Conservation (phyloP, 495 filamentous ascomycete species). For the Neurospora sp. region DNA sequence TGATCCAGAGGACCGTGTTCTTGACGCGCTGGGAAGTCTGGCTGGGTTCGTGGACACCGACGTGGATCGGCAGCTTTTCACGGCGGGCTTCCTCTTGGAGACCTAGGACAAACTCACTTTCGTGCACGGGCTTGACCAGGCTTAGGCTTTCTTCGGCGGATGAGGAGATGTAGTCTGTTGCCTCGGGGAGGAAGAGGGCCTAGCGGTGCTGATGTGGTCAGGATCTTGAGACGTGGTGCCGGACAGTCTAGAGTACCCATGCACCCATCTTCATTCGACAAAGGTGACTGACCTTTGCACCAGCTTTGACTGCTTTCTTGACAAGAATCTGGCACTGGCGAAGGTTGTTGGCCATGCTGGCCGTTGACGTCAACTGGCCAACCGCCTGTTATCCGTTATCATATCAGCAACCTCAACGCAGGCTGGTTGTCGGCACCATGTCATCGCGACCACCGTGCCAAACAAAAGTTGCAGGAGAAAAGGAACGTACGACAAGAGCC, state of each 20-base stretch:
- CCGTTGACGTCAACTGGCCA: slow-evolving; percentile 78
- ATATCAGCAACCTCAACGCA: too few relatives aligned
- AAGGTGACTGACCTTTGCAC: slow-evolving; percentile 53
- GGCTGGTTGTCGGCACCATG: not conserved
- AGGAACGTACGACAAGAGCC: not conserved
- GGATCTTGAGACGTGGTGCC: not conserved
- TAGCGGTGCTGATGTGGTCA: slow-evolving; percentile 15
- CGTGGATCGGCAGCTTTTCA: slow-evolving; percentile 61
- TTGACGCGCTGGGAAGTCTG: slow-evolving; percentile 22
- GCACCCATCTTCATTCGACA: not conserved
- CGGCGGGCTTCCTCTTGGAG: slow-evolving; percentile 55
- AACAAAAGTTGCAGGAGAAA: not conserved
- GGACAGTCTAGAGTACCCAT: not conserved
- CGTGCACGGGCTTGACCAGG: slow-evolving; percentile 46
- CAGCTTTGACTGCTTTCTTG: slow-evolving; percentile 58
- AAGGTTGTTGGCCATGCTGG: slow-evolving; percentile 69
- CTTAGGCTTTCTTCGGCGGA: slow-evolving; percentile 54
- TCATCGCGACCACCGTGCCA: not conserved
- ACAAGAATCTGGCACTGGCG: slow-evolving; percentile 62
- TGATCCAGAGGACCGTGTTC: slow-evolving; percentile 41
- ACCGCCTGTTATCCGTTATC: slow-evolving; percentile 49
- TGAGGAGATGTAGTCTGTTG: slow-evolving; percentile 74
- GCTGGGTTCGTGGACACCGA: slow-evolving; percentile 60
- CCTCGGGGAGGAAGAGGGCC: slow-evolving; percentile 88
- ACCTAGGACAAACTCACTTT: slow-evolving; percentile 57